phyloP scores from a whole-genome alignment of 306 rosid genomes.

The Pterocarpus santalinus region DNA sequence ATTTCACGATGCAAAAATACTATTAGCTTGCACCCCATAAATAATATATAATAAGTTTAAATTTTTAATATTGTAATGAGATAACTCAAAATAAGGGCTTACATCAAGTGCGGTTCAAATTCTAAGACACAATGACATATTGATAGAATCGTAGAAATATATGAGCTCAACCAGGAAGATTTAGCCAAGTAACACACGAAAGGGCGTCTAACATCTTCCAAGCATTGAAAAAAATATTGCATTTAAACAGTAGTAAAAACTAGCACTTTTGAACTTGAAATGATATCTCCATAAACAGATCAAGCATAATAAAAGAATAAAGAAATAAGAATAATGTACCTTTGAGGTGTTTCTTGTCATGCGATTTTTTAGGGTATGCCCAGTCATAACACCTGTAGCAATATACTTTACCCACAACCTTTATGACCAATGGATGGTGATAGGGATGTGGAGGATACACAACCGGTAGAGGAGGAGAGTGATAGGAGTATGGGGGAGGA shows the following conservation, averaged over 20 bases:
- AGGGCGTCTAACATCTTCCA: neutral
- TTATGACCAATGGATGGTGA: slow-evolving; percentile 56
- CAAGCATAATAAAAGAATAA: neutral
- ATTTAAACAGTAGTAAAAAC: neutral
- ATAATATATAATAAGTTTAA: no score
- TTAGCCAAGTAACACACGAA: neutral
- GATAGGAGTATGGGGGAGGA: neutral
- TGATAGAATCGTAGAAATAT: neutral
- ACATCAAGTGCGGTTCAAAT: neutral
- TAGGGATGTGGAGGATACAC: slow-evolving; percentile 16
- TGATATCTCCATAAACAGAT: neutral
- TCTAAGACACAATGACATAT: no score
- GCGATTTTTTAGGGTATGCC: slow-evolving; percentile 62
- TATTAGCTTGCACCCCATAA: no score
- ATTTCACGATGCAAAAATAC: no score
- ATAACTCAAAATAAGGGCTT: no score
- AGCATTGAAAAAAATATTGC: neutral
- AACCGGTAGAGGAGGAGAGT: neutral
- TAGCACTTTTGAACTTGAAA: neutral
- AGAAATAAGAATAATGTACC: slow-evolving; percentile 49
- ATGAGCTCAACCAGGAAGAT: neutral
- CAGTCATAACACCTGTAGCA: slow-evolving; percentile 76
- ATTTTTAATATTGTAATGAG: no score
- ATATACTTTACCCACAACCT: slow-evolving; percentile 78
- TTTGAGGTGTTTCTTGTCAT: slow-evolving; percentile 73